Conservation (phyloP, 495 filamentous ascomycete species). For the Aspergillus cristatus region DNA sequence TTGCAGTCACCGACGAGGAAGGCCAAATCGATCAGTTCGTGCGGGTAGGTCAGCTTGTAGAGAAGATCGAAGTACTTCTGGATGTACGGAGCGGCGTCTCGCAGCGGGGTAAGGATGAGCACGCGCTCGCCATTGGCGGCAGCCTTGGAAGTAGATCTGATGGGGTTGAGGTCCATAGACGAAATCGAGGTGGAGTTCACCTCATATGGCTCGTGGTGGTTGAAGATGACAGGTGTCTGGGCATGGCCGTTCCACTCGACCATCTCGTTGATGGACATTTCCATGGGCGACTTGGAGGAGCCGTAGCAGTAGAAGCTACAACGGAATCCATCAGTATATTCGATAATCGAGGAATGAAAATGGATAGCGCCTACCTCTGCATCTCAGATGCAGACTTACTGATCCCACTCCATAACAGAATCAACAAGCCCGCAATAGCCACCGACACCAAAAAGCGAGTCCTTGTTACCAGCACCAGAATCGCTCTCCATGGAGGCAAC, state of each 20-base stretch:
- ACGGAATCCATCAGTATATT: too few relatives aligned
- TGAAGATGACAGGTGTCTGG: constrained; percentile 89
- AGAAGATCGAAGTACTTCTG: constrained; percentile 89
- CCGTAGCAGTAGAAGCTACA: constrained; percentile 94
- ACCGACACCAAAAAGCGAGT: constrained; percentile 72
- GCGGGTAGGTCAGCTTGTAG: constrained; percentile 83
- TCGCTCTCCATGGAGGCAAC: constrained; percentile 72
- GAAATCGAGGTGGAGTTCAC: constrained; percentile 73
- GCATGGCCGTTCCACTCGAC: constrained; percentile 79
- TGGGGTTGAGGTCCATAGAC: constrained; percentile 72
- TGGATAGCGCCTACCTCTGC: constrained; percentile 61
- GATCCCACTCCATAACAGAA: constrained; percentile 87
- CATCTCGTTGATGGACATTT: constrained; percentile 86
- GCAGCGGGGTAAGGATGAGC: constrained; percentile 89
- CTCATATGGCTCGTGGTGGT: constrained; percentile 80
- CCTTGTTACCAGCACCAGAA: constrained; percentile 66
- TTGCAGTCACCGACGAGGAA: constrained; percentile 88
- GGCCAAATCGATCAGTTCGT: constrained; percentile 87
- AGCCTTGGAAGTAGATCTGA: constrained; percentile 74
- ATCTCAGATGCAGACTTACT: constrained; percentile 74
- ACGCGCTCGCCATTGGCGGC: constrained; percentile 73
- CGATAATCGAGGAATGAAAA: too few relatives aligned
- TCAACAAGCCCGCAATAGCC: constrained; percentile 58
- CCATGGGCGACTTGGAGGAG: constrained; percentile 83
- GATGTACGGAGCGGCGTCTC: constrained; percentile 76